Evolutionary conservation across 1,284 basidiomycete genomes (phyloP).

Genomic region (Pseudozyma hubeiensis): DNA sequence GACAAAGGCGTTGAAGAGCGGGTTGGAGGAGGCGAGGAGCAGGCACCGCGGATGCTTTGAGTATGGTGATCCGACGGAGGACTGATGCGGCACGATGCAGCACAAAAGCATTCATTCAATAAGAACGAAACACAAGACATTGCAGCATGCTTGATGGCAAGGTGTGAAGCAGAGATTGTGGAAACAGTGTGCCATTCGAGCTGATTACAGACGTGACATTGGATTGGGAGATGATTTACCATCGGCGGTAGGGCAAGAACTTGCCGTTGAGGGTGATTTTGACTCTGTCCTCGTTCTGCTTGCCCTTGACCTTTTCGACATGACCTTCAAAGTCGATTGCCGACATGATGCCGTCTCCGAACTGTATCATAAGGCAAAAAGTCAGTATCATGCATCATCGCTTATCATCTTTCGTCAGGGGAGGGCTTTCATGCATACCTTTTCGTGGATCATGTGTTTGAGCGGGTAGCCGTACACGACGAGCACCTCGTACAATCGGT

Average conservation of each 20-base stretch:
- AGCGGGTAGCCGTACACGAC: conserved; percentile 63
- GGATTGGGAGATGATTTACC: conserved; percentile 21
- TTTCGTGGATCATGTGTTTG: conserved; percentile 65
- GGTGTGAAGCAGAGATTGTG: neutral
- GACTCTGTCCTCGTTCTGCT: conserved; percentile 57
- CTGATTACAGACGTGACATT: no score
- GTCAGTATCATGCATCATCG: neutral
- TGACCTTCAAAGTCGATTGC: conserved; percentile 64
- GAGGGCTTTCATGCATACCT: conserved; percentile 42
- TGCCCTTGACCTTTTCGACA: conserved; percentile 57
- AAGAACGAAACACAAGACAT: no score
- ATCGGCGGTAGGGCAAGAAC: conserved; percentile 57
- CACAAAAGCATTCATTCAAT: neutral
- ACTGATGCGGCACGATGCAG: conserved; percentile 6
- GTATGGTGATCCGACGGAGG: conserved; percentile 58
- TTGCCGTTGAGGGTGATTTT: conserved; percentile 65
- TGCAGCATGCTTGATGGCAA: neutral
- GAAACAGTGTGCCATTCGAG: neutral
- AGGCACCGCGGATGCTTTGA: conserved; percentile 57
- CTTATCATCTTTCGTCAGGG: neutral
- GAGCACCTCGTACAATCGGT: conserved; percentile 51
- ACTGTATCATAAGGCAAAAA: conserved; percentile 18
- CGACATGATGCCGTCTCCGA: conserved; percentile 62
- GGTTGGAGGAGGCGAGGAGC: conserved; percentile 47
- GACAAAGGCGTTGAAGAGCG: conserved; percentile 40